Conservation (phyloP, 2,329 filamentous ascomycete genomes). For the Neobulgaria alba region DNA sequence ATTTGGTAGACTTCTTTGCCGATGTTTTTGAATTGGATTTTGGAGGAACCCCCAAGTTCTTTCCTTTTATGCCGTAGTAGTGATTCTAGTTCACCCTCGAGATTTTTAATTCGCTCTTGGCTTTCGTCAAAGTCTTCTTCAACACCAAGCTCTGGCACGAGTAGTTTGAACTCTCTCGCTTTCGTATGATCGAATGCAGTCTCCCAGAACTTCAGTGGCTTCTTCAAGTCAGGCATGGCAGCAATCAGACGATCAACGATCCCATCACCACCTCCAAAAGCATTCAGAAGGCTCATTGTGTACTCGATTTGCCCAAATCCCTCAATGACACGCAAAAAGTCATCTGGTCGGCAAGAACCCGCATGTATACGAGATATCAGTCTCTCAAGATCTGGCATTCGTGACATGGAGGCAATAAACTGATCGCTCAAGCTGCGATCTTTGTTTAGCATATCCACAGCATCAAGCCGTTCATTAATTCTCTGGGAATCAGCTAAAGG, state of each 20-base stretch:
- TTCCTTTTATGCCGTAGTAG: slow-evolving; percentile 64
- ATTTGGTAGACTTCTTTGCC: slow-evolving; percentile 97
- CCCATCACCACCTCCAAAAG: slow-evolving; percentile 68
- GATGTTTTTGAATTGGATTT: slow-evolving; percentile 68
- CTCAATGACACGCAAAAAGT: slow-evolving; percentile 88
- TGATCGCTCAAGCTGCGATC: slow-evolving; percentile 74
- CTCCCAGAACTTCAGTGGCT: slow-evolving; percentile 75
- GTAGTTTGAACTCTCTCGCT: slow-evolving; percentile 68
- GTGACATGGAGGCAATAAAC: slow-evolving; percentile 79
- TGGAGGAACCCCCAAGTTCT: slow-evolving; percentile 57
- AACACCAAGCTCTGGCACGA: slow-evolving; percentile 79
- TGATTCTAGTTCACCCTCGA: slow-evolving; percentile 63
- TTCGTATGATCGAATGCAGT: slow-evolving; percentile 79
- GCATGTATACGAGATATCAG: slow-evolving; percentile 93
- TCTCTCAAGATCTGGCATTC: slow-evolving; percentile 88
- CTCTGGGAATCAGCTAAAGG: slow-evolving; percentile 77
- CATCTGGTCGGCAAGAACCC: slow-evolving; percentile 77
- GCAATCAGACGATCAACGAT: slow-evolving; percentile 76
- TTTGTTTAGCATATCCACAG: slow-evolving; percentile 84
- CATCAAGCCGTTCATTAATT: slow-evolving; percentile 91
- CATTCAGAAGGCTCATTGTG: slow-evolving; percentile 70
- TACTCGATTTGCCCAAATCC: slow-evolving; percentile 98
- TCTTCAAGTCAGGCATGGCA: slow-evolving; percentile 75
- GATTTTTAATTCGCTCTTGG: slow-evolving; percentile 63
- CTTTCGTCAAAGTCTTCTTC: slow-evolving; percentile 90